Conservation (phyloP, 371 early-diverging fungal genomes). For the Haplosporangium sp. region DNA sequence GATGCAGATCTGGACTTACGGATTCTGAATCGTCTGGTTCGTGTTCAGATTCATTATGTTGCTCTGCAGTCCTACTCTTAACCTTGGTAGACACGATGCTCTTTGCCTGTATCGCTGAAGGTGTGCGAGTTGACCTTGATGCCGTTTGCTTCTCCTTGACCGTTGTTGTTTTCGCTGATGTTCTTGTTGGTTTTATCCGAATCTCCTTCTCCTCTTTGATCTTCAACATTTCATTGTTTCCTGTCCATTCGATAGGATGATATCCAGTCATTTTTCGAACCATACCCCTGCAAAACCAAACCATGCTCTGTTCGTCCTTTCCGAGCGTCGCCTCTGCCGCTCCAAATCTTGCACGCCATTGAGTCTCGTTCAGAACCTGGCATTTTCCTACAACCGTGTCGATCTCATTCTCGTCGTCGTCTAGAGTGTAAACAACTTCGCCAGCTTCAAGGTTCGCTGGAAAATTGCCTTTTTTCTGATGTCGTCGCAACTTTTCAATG, state of each 20-base stretch:
- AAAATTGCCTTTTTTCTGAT: slow-evolving; percentile 36
- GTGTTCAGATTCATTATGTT: slow-evolving; percentile 9
- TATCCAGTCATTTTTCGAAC: slow-evolving; percentile 56
- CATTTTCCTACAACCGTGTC: slow-evolving; percentile 56
- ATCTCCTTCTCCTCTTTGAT: slow-evolving; percentile 53
- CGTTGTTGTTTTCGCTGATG: not conserved
- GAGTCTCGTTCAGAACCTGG: slow-evolving; percentile 42
- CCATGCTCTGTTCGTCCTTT: not conserved
- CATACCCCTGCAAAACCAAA: slow-evolving; percentile 51
- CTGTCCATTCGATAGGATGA: slow-evolving; percentile 39
- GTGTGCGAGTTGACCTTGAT: not conserved
- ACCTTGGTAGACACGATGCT: not conserved
- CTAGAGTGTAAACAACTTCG: slow-evolving; percentile 59
- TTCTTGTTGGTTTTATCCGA: slow-evolving; percentile 7
- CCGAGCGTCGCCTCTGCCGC: not conserved
- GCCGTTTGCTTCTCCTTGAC: not conserved
- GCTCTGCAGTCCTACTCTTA: not conserved
- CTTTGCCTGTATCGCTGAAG: not conserved
- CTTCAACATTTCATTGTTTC: slow-evolving; percentile 55
- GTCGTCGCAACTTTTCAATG: slow-evolving; percentile 25
- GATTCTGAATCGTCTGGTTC: slow-evolving; percentile 25
- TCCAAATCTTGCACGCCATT: slow-evolving; percentile 24
- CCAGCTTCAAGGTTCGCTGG: slow-evolving; percentile 37
- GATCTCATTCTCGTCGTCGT: slow-evolving; percentile 58
- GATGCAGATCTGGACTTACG: not conserved